phyloP scores from a whole-genome alignment of 305 asterid species.

The Fraxinus nigra region DNA sequence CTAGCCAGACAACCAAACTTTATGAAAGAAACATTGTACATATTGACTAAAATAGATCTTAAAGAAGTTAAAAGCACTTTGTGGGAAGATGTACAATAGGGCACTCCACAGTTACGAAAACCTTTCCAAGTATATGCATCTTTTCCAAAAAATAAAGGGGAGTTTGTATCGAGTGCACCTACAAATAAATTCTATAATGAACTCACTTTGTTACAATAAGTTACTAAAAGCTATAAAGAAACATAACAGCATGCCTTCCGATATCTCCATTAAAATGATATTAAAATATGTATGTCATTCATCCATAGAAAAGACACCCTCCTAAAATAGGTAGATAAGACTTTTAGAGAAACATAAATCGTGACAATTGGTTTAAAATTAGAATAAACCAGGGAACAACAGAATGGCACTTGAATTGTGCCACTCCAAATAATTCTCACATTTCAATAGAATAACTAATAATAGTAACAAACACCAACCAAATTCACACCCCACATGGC shows the following conservation, averaged over 20 bases:
- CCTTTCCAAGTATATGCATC: neutral
- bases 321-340: neutral
- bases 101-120: neutral
- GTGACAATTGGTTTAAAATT: neutral
- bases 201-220: neutral
- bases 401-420: neutral
- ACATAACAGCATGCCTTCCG: neutral
- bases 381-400: neutral
- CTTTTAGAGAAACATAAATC: neutral
- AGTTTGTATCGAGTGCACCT: neutral
- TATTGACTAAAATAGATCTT: neutral
- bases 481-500: neutral
- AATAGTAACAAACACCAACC: neutral
- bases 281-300: neutral
- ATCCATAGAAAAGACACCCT: neutral
- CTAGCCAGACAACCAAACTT: neutral
- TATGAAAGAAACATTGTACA: neutral
- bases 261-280: neutral
- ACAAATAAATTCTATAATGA: neutral
- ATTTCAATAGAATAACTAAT: neutral
- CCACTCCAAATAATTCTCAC: neutral
- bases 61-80: constrained; percentile 16
- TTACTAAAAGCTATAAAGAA: neutral
- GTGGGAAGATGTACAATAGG: constrained; percentile 5
- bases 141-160: neutral